Conservation (phyloP, 2,329 filamentous ascomycete genomes). For the Ceratocystis lukuohia region DNA sequence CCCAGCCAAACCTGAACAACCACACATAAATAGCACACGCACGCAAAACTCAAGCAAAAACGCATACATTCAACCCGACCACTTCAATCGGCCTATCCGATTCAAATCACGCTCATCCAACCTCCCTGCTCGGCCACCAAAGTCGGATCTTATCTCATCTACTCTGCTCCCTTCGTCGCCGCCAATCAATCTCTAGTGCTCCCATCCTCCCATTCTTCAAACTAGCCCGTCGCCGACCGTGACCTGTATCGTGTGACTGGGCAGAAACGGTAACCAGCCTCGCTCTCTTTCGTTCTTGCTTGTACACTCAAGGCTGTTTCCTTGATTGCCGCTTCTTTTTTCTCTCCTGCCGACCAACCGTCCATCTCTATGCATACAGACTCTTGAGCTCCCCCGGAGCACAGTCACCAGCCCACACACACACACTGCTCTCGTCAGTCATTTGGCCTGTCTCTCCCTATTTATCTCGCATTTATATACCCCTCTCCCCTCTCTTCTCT, state of each 20-base stretch:
- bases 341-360: conserved; percentile 18
- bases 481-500: conserved; percentile 5
- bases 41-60: background rate
- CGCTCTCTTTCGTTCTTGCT: background rate
- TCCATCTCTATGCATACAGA: conserved; percentile 16
- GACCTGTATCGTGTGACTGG: background rate
- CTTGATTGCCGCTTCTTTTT: background rate
- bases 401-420: conserved; percentile 2
- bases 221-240: background rate
- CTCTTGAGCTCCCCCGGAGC: conserved; percentile 18
- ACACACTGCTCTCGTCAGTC: background rate
- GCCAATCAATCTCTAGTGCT: background rate
- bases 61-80: background rate
- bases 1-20: conserved; percentile 1
- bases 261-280: background rate
- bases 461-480: background rate
- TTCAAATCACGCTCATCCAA: background rate
- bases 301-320: no score
- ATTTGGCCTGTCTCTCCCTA: background rate
- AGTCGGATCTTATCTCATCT: background rate
- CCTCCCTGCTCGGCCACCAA: background rate
- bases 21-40: background rate
- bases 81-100: background rate
- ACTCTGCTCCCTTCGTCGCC: background rate
- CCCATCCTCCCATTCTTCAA: background rate